Evolutionary conservation across 257 asterid species (phyloP), one percentile per base, ranked within the genome.

Genomic region (Nicotiana otophora): DNA sequence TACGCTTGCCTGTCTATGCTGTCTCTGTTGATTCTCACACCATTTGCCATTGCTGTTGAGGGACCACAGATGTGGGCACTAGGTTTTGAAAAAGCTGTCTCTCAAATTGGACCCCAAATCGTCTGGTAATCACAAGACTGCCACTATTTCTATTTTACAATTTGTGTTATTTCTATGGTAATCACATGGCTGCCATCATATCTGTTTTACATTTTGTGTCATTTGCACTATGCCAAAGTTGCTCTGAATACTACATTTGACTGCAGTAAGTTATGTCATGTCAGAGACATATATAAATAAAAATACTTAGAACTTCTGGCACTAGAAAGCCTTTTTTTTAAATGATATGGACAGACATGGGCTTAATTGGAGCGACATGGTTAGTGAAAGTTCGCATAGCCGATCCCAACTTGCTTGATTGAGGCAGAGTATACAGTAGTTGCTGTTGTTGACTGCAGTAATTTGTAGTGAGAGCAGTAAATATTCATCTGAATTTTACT

Each of bases 1-100:
- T 96, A 96, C 55, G 99, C 98, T 55, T 96, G 99, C 88, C 72
- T 96, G 69, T 96, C 99, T 10, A 94, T 96, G 33, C 70, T 94
- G 66, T 96, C 99, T 81, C 97, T 96, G 70, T 30, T 92, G 63
- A 82, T 94, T 51, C 99, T 96, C 78, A 92, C 97, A 19, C 99
- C 99, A 48, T 94, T 96, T 89, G 97, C 99, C 62, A 58, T 96
- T 86, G 99, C 97, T 89, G 97, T 96, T 23, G 99, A 96, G 96
- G 99, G 99, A 85, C 98, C 98, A 78, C 94, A 94, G 68, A 34
- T 92, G 93, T 96, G 99, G 99, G 89, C 93, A 8, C 83, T 88
- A 65, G 99, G 99, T 30, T 92, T 88, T 79, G 87, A 91, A 83
- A 87, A 87, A 74, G 95, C 98, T 7, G 3, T 88, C 57, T 76